Percentiles rank a stretch among this genome's conserved stretches.
Conservation (phyloP, 768 basidiomycete genomes). For the Tylopilus intermedius region DNA sequence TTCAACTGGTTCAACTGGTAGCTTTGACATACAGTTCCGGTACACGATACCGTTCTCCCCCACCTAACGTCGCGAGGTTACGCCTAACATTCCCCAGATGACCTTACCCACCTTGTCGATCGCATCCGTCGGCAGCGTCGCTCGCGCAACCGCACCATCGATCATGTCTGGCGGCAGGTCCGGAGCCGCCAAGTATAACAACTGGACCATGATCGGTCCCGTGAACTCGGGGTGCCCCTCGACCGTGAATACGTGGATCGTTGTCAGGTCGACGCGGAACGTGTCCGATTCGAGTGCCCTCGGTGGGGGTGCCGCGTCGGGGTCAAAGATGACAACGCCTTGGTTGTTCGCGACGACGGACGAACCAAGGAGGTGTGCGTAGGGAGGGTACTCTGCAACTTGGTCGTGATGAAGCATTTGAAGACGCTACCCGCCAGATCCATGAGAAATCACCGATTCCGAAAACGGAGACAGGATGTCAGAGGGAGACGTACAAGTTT, state of each 20-base stretch:
- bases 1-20: no score
- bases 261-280: not conserved
- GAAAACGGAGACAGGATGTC: not conserved
- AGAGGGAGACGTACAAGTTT: not conserved
- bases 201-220: not conserved
- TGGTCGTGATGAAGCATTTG: not conserved
- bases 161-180: not conserved
- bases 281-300: not conserved
- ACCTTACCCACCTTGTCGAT: not conserved
- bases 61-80: not conserved
- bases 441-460: not conserved
- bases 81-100: not conserved
- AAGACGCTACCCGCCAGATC: not conserved
- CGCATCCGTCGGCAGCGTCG: not conserved
- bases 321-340: not conserved
- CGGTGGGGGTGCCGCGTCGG: not conserved
- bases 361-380: not conserved
- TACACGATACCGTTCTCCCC: not conserved
- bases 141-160: not conserved
- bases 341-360: not conserved
- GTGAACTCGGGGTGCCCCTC: not conserved
- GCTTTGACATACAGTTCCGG: no score
- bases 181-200: not conserved
- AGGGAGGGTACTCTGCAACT: not conserved
- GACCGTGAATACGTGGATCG: not conserved